phyloP scores from a whole-genome alignment of 768 basidiomycete genomes.

The Amanita phalloides region DNA sequence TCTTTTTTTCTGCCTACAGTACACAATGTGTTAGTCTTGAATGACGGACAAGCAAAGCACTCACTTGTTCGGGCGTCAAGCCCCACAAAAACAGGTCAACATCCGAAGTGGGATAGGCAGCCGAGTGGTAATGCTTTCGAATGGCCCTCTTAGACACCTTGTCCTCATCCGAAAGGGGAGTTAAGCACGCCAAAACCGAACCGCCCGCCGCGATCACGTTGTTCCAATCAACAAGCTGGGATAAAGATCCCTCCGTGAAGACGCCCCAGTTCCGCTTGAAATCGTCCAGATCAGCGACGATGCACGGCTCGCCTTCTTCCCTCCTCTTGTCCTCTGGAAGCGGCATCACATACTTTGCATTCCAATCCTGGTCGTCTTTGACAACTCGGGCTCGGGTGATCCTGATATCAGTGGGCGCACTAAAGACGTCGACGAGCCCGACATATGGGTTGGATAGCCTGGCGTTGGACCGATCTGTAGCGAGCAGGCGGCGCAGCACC shows the following conservation, averaged over 20 bases:
- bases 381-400: conserved; percentile 2
- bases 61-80: conserved; percentile 40
- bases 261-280: conserved; percentile 57
- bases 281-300: conserved; percentile 39
- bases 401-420: conserved; percentile 3
- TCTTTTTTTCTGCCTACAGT: conserved; percentile 46
- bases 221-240: conserved; percentile 49
- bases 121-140: conserved; percentile 46
- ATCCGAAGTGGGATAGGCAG: conserved; percentile 49
- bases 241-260: conserved; percentile 52
- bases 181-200: conserved; percentile 45
- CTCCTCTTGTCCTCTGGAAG: conserved; percentile 32
- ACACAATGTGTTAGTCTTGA: background rate
- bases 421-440: conserved; percentile 4
- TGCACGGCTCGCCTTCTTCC: conserved; percentile 37
- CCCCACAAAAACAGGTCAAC: conserved; percentile 57
- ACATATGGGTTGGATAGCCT: conserved; percentile 3
- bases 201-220: conserved; percentile 57
- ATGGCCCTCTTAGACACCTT: conserved; percentile 44
- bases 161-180: conserved; percentile 35
- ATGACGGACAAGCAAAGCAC: conserved; percentile 1
- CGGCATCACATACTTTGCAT: conserved; percentile 24
- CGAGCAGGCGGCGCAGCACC: conserved; percentile 2
- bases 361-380: conserved; percentile 1
- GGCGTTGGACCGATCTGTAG: background rate